Conservation (phyloP, 441 rosid species). For the Capsella rubella region DNA sequence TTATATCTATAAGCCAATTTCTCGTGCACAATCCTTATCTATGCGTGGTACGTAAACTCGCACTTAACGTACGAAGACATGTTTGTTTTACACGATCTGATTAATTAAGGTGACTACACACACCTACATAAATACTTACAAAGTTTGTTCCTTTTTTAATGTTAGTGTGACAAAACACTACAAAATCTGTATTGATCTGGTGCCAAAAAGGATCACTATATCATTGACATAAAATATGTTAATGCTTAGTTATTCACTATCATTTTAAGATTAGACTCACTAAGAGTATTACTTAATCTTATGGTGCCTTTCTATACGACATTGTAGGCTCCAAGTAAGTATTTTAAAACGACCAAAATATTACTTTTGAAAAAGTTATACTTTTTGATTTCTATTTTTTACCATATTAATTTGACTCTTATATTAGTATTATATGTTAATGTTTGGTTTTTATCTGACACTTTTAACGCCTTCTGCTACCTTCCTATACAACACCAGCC, state of each 20-base stretch:
- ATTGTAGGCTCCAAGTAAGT: slow-evolving; percentile 25
- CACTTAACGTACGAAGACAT: slow-evolving; percentile 15
- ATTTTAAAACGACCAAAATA: slow-evolving; percentile 27
- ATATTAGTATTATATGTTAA: slow-evolving; percentile 12
- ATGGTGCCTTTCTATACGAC: slow-evolving; percentile 33
- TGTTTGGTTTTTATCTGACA: slow-evolving; percentile 13
- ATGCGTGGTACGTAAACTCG: slow-evolving; percentile 23
- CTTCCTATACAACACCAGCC: not conserved
- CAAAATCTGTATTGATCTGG: not conserved
- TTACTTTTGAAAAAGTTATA: slow-evolving; percentile 5
- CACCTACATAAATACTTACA: slow-evolving; percentile 20
- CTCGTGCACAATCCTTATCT: slow-evolving; percentile 17
- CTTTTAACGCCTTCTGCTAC: slow-evolving; percentile 13
- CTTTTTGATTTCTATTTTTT: not conserved
- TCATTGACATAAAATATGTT: not conserved
- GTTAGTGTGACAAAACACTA: not conserved
- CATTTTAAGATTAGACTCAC: not conserved
- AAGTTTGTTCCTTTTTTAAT: not conserved
- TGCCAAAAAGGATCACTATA: slow-evolving; percentile 8
- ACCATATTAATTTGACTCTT: slow-evolving; percentile 25
- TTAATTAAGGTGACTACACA: slow-evolving; percentile 9
- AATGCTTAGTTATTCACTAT: slow-evolving; percentile 29
- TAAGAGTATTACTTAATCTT: not conserved
- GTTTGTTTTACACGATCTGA: slow-evolving; percentile 20
- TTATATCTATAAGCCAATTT: not conserved